These are phyloP conservation scores for Dipteronia dyeriana DNA, from an alignment of 345 rosid genomes.

Conservation along the genomic window DNA sequence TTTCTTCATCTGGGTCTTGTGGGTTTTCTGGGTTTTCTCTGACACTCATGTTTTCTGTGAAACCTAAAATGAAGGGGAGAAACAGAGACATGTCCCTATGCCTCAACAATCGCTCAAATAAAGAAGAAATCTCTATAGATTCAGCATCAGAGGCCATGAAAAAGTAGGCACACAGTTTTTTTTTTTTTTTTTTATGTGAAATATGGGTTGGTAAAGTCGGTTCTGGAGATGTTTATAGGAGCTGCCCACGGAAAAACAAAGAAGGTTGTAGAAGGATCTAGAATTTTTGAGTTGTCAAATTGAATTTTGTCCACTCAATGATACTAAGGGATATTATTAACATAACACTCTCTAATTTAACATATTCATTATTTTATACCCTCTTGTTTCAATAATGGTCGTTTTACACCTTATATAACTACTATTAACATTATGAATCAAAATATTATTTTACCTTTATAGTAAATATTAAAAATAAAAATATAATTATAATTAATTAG, in stretches of 20 bases:
- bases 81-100: conserved; percentile 44
- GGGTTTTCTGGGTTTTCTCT: conserved; percentile 13
- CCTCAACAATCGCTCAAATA: conserved; percentile 40
- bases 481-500: no score
- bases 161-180: no score
- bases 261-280: conserved; percentile 55
- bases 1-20: conserved; percentile 36
- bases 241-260: conserved; percentile 17
- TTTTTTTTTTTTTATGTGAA: background rate
- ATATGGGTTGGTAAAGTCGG: background rate
- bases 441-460: no score
- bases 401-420: no score
- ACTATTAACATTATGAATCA: no score
- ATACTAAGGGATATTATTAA: no score
- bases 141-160: conserved; percentile 39
- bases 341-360: no score
- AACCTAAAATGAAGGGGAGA: conserved; percentile 56
- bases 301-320: no score
- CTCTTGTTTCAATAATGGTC: no score
- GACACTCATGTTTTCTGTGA: conserved; percentile 18
- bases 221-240: background rate
- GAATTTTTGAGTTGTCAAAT: conserved; percentile 22
- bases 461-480: no score
- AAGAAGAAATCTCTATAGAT: conserved; percentile 38
- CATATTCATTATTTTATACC: no score